Evolutionary conservation across 2,329 filamentous ascomycete genomes (phyloP).

Genomic region (Fusarium sp.): DNA sequence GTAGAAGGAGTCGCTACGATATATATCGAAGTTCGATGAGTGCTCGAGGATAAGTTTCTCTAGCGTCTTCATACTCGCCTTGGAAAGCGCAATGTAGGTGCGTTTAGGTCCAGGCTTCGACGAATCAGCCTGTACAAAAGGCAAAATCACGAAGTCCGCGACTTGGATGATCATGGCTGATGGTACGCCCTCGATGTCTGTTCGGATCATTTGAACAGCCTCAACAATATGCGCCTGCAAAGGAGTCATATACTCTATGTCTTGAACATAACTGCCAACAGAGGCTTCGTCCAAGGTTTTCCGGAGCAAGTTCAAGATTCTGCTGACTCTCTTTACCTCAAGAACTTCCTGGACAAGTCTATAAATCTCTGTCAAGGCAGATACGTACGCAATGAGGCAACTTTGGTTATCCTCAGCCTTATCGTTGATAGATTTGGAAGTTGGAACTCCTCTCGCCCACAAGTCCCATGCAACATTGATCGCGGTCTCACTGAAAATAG

Average conservation of each 20-base stretch:
- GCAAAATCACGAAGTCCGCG: conserved; percentile 77
- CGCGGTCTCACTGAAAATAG: conserved; percentile 63
- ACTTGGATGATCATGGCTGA: conserved; percentile 77
- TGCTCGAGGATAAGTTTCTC: conserved; percentile 71
- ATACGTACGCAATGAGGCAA: conserved; percentile 86
- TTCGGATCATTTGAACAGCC: conserved; percentile 75
- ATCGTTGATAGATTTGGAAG: conserved; percentile 52
- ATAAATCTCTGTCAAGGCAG: conserved; percentile 82
- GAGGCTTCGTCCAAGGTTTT: conserved; percentile 79
- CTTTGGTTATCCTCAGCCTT: conserved; percentile 77
- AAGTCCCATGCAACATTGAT: conserved; percentile 75
- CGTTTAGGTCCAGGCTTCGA: conserved; percentile 64
- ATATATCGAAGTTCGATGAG: conserved; percentile 74
- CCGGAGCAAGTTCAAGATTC: conserved; percentile 79
- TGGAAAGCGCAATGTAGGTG: conserved; percentile 91
- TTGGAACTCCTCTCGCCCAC: conserved; percentile 76
- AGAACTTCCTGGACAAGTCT: conserved; percentile 76
- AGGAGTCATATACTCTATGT: conserved; percentile 79
- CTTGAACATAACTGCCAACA: conserved; percentile 75
- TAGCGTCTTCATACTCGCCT: conserved; percentile 80
- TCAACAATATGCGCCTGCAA: conserved; percentile 79
- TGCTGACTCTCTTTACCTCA: conserved; percentile 70
- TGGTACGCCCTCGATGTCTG: conserved; percentile 73
- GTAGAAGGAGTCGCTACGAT: conserved; percentile 74
- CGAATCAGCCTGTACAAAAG: conserved; percentile 65